Base-by-base conservation (phyloP, 345 rosid species). In the Linum lewisii region DNA sequence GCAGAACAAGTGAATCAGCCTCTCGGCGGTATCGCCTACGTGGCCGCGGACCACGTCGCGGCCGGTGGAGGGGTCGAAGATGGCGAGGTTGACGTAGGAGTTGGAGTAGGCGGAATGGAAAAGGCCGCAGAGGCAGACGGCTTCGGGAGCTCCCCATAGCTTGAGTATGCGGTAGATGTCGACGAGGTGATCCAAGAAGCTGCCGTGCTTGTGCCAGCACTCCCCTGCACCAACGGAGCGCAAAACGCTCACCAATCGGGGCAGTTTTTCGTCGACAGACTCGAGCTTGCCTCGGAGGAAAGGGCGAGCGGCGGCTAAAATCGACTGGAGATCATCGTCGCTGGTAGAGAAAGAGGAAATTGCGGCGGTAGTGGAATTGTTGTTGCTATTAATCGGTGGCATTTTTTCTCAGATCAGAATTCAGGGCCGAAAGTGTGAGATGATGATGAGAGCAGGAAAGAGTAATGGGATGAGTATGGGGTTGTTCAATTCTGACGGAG, bases 131-230 rank as follows among this genome's bases (percentile, higher is more conserved):
- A 89, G 95, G 64, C 97, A 86, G 59, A 89, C 87, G 44, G 79
- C 65, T 4, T 83, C 94, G 0, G 90, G 90, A 26, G 86, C 91
- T 47, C 70, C 79, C 99, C 99, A 93, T 1, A 86, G 65, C 69
- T 80, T 84, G 50, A 89, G 95, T 47, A 93, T 76, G 11, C 90
- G 85, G 72, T 93, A 85, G 34, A 89, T 79, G 62, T 93, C 94
- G 14, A 89, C 56, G 14, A 93, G 75, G 73, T 93, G 99, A 6
- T 93, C 82, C 1, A 93, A 75, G 73, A 93, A 93, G 79, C 85
- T 89, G 21, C 97, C 97, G 66, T 89, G 97, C 71, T 93, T 93
- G 79, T 93, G 97, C 97, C 97, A 93, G 76, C 99, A 93, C 84
- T 93, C 99, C 6, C 97, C 99, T 2, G 97, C 99, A 8, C 99